Percentiles rank a stretch among this genome's conserved stretches.
Conservation (phyloP, 257 asterid genomes). For the Solanum medicagineum region DNA sequence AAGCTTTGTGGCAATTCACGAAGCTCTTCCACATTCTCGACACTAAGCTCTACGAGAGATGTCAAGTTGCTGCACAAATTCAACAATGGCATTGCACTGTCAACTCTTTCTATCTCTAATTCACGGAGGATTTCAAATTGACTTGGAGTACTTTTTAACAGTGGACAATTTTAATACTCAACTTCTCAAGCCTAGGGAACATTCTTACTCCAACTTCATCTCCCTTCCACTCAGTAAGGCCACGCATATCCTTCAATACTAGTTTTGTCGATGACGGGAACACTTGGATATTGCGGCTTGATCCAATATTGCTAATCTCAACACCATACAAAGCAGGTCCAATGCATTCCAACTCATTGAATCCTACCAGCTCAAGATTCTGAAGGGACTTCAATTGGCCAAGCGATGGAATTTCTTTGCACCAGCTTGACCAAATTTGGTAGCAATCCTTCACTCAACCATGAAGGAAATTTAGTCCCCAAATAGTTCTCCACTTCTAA, state of each 20-base stretch:
- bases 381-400: slow-evolving; percentile 13
- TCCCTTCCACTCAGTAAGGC: slow-evolving; percentile 6
- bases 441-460: not conserved
- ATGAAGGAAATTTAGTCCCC: slow-evolving; percentile 1
- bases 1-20: slow-evolving; percentile 4
- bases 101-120: accelerated
- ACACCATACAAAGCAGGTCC: not conserved
- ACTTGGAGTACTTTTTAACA: slow-evolving; percentile 12
- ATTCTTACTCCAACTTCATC: not conserved
- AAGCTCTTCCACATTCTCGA: accelerated
- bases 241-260: not conserved
- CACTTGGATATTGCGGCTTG: not conserved
- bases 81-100: not conserved
- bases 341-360: not conserved
- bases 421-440: not conserved
- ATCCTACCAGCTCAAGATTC: not conserved
- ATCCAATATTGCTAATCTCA: not conserved
- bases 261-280: slow-evolving; percentile 5
- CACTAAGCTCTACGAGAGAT: not conserved
- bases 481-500: not conserved
- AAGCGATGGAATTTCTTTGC: slow-evolving; percentile 9
- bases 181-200: slow-evolving; percentile 14
- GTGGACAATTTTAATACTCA: not conserved
- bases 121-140: slow-evolving; percentile 4
- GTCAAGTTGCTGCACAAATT: not conserved